Base-by-base conservation (phyloP, 768 basidiomycete genomes). In the Boletus sp. region DNA sequence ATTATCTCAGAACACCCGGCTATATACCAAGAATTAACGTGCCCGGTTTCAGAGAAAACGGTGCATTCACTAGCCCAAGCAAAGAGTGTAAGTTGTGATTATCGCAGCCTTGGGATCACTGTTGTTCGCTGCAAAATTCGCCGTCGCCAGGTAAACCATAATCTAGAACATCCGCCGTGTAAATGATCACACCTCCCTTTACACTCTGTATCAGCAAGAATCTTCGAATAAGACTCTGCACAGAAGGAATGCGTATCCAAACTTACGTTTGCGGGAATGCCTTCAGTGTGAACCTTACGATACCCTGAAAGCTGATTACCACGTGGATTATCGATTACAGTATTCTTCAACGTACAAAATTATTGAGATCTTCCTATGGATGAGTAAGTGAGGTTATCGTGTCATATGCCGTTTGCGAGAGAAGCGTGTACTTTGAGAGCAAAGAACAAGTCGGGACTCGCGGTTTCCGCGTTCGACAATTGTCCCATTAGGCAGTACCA, bases 231-330 rank as follows among this genome's bases (percentile, higher is more conserved):
- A 44, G 35, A n/a, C 28, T 32, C 18, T n/a, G 11, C 33, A 40
- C 4, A 20, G 20, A 14, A n/a, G 4, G n/a, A 33, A 39, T 15
- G 51, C 80, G 10, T 70, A 86, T 84, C 84, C 83, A 87, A 53
- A 87, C 80, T 67, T 78, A 65, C 1, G 71, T 70, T 68, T 86
- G 83, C 7, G 84, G 79, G 63, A 76, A 76, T 0, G 81, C 73
- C 54, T 78, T 78, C 18, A 86, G 53, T 0, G 78, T 82, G 63
- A 86, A 81, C 48, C 68, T 75, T 5, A 85, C 81, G 33, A 87
- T 81, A 1, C 85, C 85, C 75, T 78, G 48, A n/a, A 36, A 12
- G 1, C 15, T 17, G n/a, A 17, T 52, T 14, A 52, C 7, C 10
- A 8, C 32, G 32, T n/a, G n/a, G n/a, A n/a, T n/a, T n/a, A n/a